These are phyloP conservation scores for Umbelopsis ramanniana DNA, from an alignment of 192 early-diverging fungal species.

Conservation along the genomic window DNA sequence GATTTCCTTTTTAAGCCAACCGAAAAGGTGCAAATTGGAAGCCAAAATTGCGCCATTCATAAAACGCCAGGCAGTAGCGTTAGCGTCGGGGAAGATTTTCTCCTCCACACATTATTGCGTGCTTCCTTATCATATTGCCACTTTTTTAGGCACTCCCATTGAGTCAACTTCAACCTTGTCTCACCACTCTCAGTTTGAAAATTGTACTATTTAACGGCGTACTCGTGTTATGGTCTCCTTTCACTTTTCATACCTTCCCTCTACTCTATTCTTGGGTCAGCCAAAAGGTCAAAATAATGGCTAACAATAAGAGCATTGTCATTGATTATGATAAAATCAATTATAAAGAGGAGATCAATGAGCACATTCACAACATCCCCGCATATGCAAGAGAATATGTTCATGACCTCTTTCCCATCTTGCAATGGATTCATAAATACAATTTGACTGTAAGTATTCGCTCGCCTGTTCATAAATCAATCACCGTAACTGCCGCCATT, in stretches of 20 bases:
- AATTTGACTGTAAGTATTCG: slow-evolving; percentile 34
- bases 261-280: not conserved
- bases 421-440: slow-evolving; percentile 40
- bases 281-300: slow-evolving; percentile 2
- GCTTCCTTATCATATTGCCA: slow-evolving; percentile 15
- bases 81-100: not conserved
- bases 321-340: slow-evolving; percentile 38
- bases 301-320: slow-evolving; percentile 21
- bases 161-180: not conserved
- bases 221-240: not conserved
- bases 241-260: not conserved
- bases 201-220: not conserved
- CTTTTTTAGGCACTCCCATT: slow-evolving; percentile 10
- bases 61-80: not conserved
- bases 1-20: not conserved
- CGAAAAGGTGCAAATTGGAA: slow-evolving; percentile 6
- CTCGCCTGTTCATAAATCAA: no score
- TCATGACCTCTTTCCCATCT: slow-evolving; percentile 35
- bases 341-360: slow-evolving; percentile 24
- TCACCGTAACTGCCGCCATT: no score
- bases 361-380: slow-evolving; percentile 29
- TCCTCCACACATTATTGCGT: not conserved
- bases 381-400: slow-evolving; percentile 24
- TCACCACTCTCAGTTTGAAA: not conserved
- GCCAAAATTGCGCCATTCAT: slow-evolving; percentile 9